Evolutionary conservation across 1,284 basidiomycete species (phyloP).

Genomic region (Moesziomyces globuligerus): DNA sequence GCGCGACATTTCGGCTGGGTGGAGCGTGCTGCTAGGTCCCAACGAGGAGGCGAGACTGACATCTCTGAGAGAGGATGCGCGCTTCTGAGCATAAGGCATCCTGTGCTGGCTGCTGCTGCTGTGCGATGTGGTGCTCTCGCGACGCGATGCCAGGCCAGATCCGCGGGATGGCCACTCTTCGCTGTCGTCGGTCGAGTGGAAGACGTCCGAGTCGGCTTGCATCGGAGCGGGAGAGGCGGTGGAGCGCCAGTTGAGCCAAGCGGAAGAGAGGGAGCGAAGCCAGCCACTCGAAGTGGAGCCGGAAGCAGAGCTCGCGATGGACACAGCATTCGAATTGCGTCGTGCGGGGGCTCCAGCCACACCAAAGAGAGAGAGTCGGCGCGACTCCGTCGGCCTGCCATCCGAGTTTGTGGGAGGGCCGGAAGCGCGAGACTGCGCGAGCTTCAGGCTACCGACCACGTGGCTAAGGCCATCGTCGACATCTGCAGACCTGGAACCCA

Average conservation of each 20-base stretch:
- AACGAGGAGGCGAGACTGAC: slow-evolving; percentile 13
- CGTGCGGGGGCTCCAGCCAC: slow-evolving; percentile 20
- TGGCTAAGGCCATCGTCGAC: slow-evolving; percentile 29
- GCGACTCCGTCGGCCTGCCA: slow-evolving; percentile 13
- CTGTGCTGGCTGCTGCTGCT: slow-evolving; percentile 27
- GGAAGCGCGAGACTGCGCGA: slow-evolving; percentile 41
- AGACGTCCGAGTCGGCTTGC: slow-evolving; percentile 32
- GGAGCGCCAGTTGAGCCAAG: slow-evolving; percentile 48
- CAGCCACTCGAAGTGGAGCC: slow-evolving; percentile 42
- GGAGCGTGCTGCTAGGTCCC: slow-evolving; percentile 14
- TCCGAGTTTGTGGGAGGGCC: slow-evolving; percentile 15
- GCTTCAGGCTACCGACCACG: slow-evolving; percentile 49
- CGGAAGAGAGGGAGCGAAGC: slow-evolving; percentile 50
- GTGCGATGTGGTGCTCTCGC: slow-evolving; percentile 32
- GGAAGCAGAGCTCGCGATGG: slow-evolving; percentile 35
- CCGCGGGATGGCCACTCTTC: slow-evolving; percentile 31
- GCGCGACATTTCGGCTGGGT: slow-evolving; percentile 13
- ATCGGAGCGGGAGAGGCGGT: slow-evolving; percentile 36
- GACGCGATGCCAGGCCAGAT: slow-evolving; percentile 12
- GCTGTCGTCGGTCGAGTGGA: slow-evolving; percentile 30
- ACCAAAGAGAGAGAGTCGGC: slow-evolving; percentile 40
- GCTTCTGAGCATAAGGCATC: slow-evolving; percentile 27
- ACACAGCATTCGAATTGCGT: slow-evolving; percentile 42
- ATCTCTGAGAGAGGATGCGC: slow-evolving; percentile 25
- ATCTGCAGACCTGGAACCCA: slow-evolving; percentile 1